Base-by-base conservation (phyloP, 768 basidiomycete genomes). In the Agaricus blazei region DNA sequence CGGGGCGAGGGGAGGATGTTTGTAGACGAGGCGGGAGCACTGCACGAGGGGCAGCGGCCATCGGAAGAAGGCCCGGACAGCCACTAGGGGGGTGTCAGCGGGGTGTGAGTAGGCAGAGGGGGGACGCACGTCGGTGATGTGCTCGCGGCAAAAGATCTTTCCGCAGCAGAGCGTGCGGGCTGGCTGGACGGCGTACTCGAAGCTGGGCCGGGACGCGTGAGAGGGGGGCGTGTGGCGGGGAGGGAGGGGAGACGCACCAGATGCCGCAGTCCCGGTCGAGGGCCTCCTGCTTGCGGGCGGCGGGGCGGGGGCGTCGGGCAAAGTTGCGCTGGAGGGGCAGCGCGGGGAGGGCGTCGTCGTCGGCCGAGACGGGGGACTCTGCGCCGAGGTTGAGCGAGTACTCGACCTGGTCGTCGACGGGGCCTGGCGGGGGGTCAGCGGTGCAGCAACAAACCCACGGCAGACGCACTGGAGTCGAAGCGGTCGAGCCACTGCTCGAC, bases 11-110 rank as follows among this genome's bases (percentile, higher is more conserved):
- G 64, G 34, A 66, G 64, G 31, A 67, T 64, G 9, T 62, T 63
- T 14, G 65, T 60, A 0, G 65, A 56, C 1, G 65, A 66, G 45
- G 68, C 69, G 1, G 65, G 59, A 8, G 66, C 65, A 58, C 69
- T 67, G 52, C 70, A 71, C 52, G 68, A 67, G 0, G 70, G 70
- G 48, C 70, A 71, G 6, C 62, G 61, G 2, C 68, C 68, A 51
- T 68, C 64, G 0, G 68, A 67, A 23, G 67, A 67, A 1, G 67
- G 66, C 3, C 70, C 70, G 31, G 67, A 65, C 24, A 71, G 52
- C 70, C 70, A 71, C 70, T 71, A 36, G 15, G 46, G 36, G 40
- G 29, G 24, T 26, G 36, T 3, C 4, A 40, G 44, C 29, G n/a
- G n/a, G 28, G 19, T 12, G 3, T 44, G 31, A 41, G 26, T 31